Percentiles rank a stretch among this genome's conserved stretches.
These are phyloP conservation scores for Penicillium angulare DNA, from an alignment of 495 filamentous ascomycete genomes.

Conservation along the genomic window DNA sequence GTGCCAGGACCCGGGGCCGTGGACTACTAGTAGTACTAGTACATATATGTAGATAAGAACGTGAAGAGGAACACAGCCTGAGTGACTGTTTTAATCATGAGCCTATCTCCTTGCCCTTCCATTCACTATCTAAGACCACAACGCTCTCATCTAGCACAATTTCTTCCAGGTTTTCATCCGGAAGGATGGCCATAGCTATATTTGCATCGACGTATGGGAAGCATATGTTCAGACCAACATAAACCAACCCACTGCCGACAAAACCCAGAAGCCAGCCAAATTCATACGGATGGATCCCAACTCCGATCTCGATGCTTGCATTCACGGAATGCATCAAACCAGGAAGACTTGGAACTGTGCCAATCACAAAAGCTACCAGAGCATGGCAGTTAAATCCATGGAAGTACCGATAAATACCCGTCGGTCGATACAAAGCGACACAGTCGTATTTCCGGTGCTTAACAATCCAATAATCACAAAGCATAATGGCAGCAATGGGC, in stretches of 20 bases:
- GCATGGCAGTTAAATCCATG: constrained; percentile 66
- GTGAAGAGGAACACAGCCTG: too few species aligned
- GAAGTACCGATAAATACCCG: constrained; percentile 48
- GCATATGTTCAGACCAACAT: constrained; percentile 36
- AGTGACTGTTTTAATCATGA: too few species aligned
- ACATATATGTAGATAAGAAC: too few species aligned
- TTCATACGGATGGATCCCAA: constrained; percentile 50
- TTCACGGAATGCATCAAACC: constrained; percentile 55
- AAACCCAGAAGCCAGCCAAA: constrained; percentile 60
- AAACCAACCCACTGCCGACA: constrained; percentile 42
- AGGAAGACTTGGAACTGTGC: constrained; percentile 61
- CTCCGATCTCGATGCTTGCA: constrained; percentile 40
- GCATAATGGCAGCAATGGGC: constrained; percentile 66
- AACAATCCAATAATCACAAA: constrained; percentile 66
- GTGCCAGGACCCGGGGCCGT: too few species aligned
- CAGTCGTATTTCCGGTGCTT: constrained; percentile 59
- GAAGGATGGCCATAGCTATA: too few species aligned
- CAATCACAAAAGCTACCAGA: constrained; percentile 58
- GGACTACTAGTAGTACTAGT: too few species aligned
- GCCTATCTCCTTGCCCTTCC: too few species aligned
- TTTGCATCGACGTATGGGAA: too few species aligned
- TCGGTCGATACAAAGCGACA: constrained; percentile 46
- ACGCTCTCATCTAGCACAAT: too few species aligned
- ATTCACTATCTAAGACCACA: too few species aligned
- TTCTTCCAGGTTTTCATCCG: too few species aligned